Base-by-base conservation (phyloP, 495 filamentous ascomycete genomes). In the Chaetomidium leptoderma region DNA sequence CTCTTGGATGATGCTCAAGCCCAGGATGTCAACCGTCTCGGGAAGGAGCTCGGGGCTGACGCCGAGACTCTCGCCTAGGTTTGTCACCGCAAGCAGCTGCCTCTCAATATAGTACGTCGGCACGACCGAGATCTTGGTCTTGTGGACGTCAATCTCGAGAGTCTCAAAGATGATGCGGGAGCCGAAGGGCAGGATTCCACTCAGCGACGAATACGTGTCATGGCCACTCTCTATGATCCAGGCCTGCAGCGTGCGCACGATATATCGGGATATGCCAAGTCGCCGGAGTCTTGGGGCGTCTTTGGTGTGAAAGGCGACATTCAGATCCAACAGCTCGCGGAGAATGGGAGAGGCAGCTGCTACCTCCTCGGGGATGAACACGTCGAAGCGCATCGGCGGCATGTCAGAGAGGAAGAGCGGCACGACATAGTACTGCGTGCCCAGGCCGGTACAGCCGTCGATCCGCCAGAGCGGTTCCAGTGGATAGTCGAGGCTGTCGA, bases 371-470 rank as follows among this genome's bases (percentile, higher is more conserved):
- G 75, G 71, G 26, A 79, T 67, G 66, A 78, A 79, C 24, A 77
- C 75, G 58, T 79, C 77, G 58, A 78, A 72, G 27, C 76, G 76
- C 60, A 77, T 65, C 1, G 76, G 77, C 27, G 77, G 71, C 26
- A 72, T 54, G 29, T 67, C 52, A 10, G 61, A 51, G 8, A 76
- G 56, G 57, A 76, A 77, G 37, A 75, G 64, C 16, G 77, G 77
- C 10, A 76, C 21, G 21, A 65, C 74, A 62, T 73, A 79, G 57
- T 69, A 79, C 66, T 78, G 77, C 2, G 71, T 77, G n/a, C 73
- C 77, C 37, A 78, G 57, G 42, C 73, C 77, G 17, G 75, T 73
- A 52, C 77, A 75, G n/a, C 77, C 77, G 44, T 79, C 76, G 39
- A 79, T 68, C 23, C 73, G 66, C 75, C 76, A 79, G 21, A 77